These are phyloP conservation scores for Phyllosticta ampelicida DNA, from an alignment of 2,329 filamentous ascomycete genomes.

Conservation along the genomic window DNA sequence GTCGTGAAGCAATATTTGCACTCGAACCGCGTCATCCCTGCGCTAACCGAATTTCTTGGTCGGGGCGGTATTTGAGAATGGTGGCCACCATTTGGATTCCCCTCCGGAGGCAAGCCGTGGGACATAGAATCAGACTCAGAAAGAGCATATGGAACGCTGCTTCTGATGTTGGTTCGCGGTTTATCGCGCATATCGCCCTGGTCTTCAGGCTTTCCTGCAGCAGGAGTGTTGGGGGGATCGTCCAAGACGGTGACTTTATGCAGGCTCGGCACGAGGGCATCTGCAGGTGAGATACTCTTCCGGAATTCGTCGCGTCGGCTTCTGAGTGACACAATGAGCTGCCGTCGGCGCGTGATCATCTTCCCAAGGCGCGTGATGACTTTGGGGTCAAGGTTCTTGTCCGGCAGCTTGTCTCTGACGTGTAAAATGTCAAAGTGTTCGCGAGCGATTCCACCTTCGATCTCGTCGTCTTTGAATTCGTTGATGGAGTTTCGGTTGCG, in stretches of 20 bases:
- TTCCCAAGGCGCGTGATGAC: conserved; percentile 9
- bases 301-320: conserved; percentile 8
- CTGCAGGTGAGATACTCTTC: neutral
- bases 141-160: neutral
- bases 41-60: neutral
- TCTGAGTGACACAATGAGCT: conserved; percentile 11
- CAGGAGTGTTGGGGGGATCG: neutral
- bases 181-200: neutral
- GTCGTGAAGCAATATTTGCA: neutral
- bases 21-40: neutral
- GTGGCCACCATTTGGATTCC: neutral
- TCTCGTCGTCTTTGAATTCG: conserved; percentile 4
- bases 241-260: neutral
- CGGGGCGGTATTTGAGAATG: neutral
- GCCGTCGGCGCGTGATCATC: conserved; percentile 12
- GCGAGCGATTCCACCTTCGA: neutral
- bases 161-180: neutral
- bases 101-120: neutral
- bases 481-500: conserved; percentile 2
- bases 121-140: neutral
- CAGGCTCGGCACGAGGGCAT: neutral
- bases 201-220: neutral
- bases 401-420: conserved; percentile 11
- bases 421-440: conserved; percentile 11
- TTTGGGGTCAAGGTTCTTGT: neutral